Conservation (phyloP, 371 early-diverging fungal genomes). For the Apophysomyces trapeziformis region DNA sequence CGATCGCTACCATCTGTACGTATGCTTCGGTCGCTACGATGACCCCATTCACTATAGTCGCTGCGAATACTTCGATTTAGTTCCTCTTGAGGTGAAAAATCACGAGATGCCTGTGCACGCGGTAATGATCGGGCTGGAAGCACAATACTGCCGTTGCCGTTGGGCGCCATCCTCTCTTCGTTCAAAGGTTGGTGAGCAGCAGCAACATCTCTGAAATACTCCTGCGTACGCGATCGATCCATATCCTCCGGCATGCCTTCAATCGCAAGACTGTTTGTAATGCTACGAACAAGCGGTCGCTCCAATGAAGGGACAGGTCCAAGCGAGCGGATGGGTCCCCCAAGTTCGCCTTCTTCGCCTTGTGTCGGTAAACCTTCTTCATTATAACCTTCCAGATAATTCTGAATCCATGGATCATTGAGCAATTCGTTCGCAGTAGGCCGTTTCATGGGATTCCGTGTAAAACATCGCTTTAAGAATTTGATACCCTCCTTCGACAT, state of each 20-base stretch:
- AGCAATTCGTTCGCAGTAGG: constrained; percentile 80
- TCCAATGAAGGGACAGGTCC: constrained; percentile 35
- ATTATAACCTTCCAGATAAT: constrained; percentile 39
- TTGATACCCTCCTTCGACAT: constrained; percentile 69
- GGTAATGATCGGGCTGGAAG: not conserved
- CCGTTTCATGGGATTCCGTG: constrained; percentile 71
- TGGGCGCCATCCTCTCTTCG: not conserved
- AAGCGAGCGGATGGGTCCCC: constrained; percentile 24
- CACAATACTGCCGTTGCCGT: not conserved
- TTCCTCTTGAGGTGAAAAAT: not conserved
- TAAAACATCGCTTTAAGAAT: constrained; percentile 83
- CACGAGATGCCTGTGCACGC: not conserved
- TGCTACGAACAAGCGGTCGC: constrained; percentile 40
- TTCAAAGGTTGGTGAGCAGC: constrained; percentile 32
- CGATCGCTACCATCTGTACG: too few species aligned
- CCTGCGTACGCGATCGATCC: constrained; percentile 45
- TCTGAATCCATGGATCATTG: constrained; percentile 74
- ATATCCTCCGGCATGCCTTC: constrained; percentile 39
- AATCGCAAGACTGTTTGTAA: constrained; percentile 39
- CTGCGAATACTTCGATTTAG: not conserved
- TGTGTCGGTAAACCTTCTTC: constrained; percentile 18
- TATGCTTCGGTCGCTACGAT: too few species aligned
- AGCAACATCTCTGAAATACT: constrained; percentile 45
- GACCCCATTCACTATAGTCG: not conserved
- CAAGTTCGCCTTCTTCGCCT: constrained; percentile 11